Base-by-base conservation (phyloP, 23 red algal genomes). In the Gracilaria domingensis region DNA sequence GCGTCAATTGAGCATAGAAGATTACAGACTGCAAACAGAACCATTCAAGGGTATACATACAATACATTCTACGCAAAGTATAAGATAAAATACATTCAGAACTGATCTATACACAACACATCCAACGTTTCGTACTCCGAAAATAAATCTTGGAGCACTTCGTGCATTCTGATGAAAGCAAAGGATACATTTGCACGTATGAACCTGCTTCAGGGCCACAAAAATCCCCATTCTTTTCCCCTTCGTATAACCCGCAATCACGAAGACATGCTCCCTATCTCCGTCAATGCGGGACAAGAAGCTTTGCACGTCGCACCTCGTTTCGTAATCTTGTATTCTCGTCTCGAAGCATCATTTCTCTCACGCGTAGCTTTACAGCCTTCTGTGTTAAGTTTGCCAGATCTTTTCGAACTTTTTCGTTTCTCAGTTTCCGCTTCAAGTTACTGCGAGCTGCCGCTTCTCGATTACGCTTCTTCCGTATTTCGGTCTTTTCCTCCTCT, bases 331-430 rank as follows among this genome's bases (percentile, higher is more conserved):
- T 64, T 26, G 87, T 90, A 58, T 90, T 90, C 61, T 90, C 87
- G 48, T 90, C 76, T 1, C 87, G 48, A 25, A 90, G 58, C 87
- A 90, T 90, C 87, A 90, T 90, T 80, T 90, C 87, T 34, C 74
- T 80, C 37, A 90, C 87, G 9, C 87, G 54, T 20, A 90, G 40
- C 28, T 75, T 70, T 9, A 90, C 55, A 18, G 87, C 87, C 40
- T 74, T 79, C 40, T 90, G 87, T 26, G 87, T 90, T 13, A 90
- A 40, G 16, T 64, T 80, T 7, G 87, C 87, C 40, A 81, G 56
- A 71, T 90, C 87, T 57, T 81, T 90, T 13, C 87, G 87, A 26
- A 90, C 76, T 26, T 71, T 79, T 58, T 90, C 87, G 74, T 90
- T 90, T 50, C 57, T 80, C 59, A 81, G 53, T 64, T 90, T 90